Conservation (phyloP, 176 grass and related monocot genomes). For the Oryza glumipatula region DNA sequence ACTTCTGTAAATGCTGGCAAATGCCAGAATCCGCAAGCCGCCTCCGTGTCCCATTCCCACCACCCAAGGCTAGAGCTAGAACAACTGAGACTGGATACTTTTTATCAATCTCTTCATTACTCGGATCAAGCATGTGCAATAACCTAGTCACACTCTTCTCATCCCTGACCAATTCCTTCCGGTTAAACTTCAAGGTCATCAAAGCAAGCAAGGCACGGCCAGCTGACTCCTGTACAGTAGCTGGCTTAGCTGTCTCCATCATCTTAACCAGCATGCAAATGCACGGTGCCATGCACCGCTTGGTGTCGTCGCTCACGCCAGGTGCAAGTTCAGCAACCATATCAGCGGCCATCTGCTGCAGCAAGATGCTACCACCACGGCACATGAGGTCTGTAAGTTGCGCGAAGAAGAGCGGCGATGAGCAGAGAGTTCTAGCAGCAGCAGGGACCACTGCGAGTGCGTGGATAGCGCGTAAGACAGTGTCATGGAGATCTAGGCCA, state of each 20-base stretch:
- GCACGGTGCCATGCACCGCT: constrained; percentile 62
- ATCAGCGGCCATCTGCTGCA: constrained; percentile 64
- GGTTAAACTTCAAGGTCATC: constrained; percentile 61
- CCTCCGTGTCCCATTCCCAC: constrained; percentile 58
- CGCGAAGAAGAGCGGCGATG: constrained; percentile 69
- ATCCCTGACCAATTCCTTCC: constrained; percentile 71
- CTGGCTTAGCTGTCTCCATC: constrained; percentile 77
- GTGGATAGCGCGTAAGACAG: constrained; percentile 60
- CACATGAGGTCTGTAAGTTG: constrained; percentile 69
- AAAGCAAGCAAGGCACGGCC: constrained; percentile 58
- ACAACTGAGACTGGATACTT: constrained; percentile 64
- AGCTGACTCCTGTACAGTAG: constrained; percentile 70
- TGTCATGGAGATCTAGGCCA: constrained; percentile 64
- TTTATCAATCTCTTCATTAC: constrained; percentile 68
- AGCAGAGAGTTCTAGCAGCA: constrained; percentile 55
- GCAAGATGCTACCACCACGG: constrained; percentile 48
- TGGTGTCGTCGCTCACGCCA: constrained; percentile 55
- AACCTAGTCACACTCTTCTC: constrained; percentile 76
- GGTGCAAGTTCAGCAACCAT: constrained; percentile 64
- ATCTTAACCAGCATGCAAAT: constrained; percentile 67
- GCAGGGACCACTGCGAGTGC: constrained; percentile 57
- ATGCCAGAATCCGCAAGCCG: constrained; percentile 67
- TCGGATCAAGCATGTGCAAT: constrained; percentile 76
- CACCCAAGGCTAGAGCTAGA: constrained; percentile 68
- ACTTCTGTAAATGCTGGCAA: constrained; percentile 68